Conservation (phyloP, 768 basidiomycete species). For the Psilocybe tampanensis region DNA sequence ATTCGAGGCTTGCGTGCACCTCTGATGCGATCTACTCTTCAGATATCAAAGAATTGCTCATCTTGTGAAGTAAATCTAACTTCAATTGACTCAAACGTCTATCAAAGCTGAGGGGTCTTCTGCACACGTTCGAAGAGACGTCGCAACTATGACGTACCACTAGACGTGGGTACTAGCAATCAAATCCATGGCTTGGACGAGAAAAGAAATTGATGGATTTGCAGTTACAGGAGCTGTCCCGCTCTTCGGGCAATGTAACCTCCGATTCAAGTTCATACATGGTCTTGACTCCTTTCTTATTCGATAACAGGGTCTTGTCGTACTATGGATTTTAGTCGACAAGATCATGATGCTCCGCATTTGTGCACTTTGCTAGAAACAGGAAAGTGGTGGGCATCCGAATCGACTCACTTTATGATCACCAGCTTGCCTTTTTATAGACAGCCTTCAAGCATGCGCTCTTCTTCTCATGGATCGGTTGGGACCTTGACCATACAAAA, state of each 20-base stretch:
- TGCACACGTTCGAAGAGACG: too few relatives aligned
- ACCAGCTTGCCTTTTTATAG: neutral
- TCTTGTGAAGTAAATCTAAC: neutral
- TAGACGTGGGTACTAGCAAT: neutral
- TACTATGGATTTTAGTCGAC: neutral
- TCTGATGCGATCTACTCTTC: neutral
- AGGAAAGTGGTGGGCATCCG: neutral
- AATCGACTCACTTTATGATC: too few relatives aligned
- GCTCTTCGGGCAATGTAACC: neutral
- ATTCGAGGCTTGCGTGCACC: neutral
- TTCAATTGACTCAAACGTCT: neutral
- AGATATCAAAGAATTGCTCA: neutral
- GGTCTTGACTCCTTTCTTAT: too few relatives aligned
- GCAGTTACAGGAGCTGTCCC: neutral
- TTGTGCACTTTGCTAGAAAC: neutral
- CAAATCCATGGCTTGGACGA: neutral
- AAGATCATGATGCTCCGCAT: neutral
- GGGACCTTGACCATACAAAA: neutral
- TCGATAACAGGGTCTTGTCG: neutral
- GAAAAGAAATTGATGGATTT: neutral
- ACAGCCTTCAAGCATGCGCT: neutral
- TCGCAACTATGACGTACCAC: too few relatives aligned
- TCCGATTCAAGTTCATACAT: neutral
- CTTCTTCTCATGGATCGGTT: neutral
- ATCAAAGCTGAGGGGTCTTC: neutral